Percentiles rank a stretch among this genome's conserved stretches.
These are phyloP conservation scores for Nematocida major DNA, from an alignment of 371 early-diverging fungal species.

Conservation along the genomic window DNA sequence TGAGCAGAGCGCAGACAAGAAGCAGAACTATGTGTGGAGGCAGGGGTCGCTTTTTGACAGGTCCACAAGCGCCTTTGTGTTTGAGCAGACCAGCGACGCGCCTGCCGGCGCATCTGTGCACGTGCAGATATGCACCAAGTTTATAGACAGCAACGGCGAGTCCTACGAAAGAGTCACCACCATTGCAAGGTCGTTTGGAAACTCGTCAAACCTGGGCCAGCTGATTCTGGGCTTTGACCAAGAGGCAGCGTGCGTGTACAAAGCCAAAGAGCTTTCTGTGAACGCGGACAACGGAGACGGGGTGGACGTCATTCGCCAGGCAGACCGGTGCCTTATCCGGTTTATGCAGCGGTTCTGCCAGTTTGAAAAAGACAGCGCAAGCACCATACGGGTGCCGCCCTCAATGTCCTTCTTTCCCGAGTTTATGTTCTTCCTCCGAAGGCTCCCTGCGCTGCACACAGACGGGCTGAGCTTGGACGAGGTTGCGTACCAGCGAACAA, in stretches of 20 bases:
- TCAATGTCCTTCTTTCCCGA: slow-evolving; percentile 95
- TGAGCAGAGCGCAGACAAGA: slow-evolving; percentile 10
- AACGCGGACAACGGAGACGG: slow-evolving; percentile 93
- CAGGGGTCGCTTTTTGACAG: slow-evolving; percentile 53
- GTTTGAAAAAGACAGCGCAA: slow-evolving; percentile 85
- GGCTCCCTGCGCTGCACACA: slow-evolving; percentile 92
- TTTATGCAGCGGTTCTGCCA: slow-evolving; percentile 90
- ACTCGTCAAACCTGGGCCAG: slow-evolving; percentile 65
- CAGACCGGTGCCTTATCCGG: slow-evolving; percentile 94
- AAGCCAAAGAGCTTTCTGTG: slow-evolving; percentile 90
- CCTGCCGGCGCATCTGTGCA: slow-evolving; percentile 51
- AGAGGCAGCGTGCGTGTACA: slow-evolving; percentile 92
- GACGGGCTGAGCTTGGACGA: slow-evolving; percentile 98
- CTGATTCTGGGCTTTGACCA: slow-evolving; percentile 89
- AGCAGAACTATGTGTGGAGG: slow-evolving; percentile 53
- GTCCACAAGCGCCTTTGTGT: slow-evolving; percentile 52
- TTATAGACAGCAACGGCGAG: slow-evolving; percentile 55
- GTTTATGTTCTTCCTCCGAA: slow-evolving; percentile 96
- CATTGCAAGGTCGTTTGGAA: slow-evolving; percentile 58
- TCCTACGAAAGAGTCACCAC: slow-evolving; percentile 60
- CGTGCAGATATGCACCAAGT: slow-evolving; percentile 63
- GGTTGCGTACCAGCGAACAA: slow-evolving; percentile 80
- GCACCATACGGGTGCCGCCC: slow-evolving; percentile 77
- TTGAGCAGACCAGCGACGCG: slow-evolving; percentile 51
- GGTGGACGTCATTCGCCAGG: slow-evolving; percentile 89